Base-by-base conservation (phyloP, 306 rosid species). In the Quercus bicolor region DNA sequence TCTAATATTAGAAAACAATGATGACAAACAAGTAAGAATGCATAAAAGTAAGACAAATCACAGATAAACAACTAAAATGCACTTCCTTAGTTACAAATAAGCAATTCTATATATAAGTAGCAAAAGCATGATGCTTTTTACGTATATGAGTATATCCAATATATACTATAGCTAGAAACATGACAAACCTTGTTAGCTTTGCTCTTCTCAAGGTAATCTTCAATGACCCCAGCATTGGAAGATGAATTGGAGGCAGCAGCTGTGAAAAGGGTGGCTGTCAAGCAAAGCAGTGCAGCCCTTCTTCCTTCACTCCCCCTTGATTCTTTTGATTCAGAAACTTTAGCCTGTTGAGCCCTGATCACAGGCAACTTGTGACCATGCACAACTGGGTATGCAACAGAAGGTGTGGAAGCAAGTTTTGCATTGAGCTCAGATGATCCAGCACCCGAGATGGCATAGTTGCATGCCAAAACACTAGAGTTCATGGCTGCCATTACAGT, bases 201-300 rank as follows among this genome's bases (percentile, higher is more conserved):
- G 91, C 97, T 92, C 86, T 64, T 92, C 66, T 91, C 97, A 40
- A 94, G 97, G 87, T 94, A 94, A 0, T 92, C 89, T 8, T 94
- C 98, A 68, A 94, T 87, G 86, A 94, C 87, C 1, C 97, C 93
- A 31, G 98, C 98, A 82, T 87, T 86, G 53, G 98, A 91, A 13
- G 86, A 23, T 24, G 90, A 80, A 64, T 73, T 81, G 77, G 87
- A 76, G 54, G 85, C 79, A 14, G 81, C 90, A 26, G 88, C 82
- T 57, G 94, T 79, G 71, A 91, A 88, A 84, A 91, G 82, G 29
- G 92, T 79, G 62, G 93, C 93, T 9, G 96, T 91, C 3, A 94
- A 85, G 76, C 14, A 87, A 45, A 84, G 80, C 75, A 95, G 87
- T 1, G 94, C 91, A 74, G 89, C 87, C 66, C 97, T 87, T 68